These are phyloP conservation scores for Beta macrorhiza DNA, from an alignment of 179 eudicot species.

Conservation along the genomic window DNA sequence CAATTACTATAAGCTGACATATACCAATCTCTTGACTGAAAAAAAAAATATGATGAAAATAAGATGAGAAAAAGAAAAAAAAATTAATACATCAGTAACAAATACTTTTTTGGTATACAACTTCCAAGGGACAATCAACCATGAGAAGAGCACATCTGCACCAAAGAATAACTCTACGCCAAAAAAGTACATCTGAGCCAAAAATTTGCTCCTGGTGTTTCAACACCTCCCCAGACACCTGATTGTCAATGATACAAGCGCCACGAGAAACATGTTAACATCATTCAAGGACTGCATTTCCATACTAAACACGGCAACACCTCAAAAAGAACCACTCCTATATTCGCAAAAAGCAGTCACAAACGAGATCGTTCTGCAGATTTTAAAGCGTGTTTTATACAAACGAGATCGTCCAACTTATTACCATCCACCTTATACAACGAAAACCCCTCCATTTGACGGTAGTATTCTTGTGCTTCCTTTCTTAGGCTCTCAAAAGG, in stretches of 20 bases:
- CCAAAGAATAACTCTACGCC: neutral
- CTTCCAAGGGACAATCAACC: neutral
- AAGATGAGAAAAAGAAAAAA: neutral
- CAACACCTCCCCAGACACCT: too few relatives aligned
- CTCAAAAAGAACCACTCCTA: too few relatives aligned
- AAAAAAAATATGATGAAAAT: neutral
- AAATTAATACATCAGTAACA: neutral
- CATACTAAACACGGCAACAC: too few relatives aligned
- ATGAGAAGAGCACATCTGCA: neutral
- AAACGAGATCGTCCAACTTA: slow-evolving; percentile 86
- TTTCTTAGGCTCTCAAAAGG: slow-evolving; percentile 67
- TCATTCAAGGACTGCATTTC: too few relatives aligned
- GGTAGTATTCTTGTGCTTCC: slow-evolving; percentile 68
- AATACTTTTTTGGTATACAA: too few relatives aligned
- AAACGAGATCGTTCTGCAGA: slow-evolving; percentile 7
- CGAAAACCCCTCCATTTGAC: slow-evolving; percentile 77
- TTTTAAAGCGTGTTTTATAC: slow-evolving; percentile 55
- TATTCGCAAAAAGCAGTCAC: too few relatives aligned
- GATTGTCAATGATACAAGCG: too few relatives aligned
- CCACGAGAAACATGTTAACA: too few relatives aligned
- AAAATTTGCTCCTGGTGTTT: too few relatives aligned
- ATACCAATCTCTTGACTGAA: neutral
- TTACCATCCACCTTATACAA: slow-evolving; percentile 95
- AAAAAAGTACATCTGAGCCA: too few relatives aligned
- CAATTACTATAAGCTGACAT: neutral